Evolutionary conservation across 495 filamentous ascomycete genomes (phyloP).

Genomic region (Aspergillus sparsus): DNA sequence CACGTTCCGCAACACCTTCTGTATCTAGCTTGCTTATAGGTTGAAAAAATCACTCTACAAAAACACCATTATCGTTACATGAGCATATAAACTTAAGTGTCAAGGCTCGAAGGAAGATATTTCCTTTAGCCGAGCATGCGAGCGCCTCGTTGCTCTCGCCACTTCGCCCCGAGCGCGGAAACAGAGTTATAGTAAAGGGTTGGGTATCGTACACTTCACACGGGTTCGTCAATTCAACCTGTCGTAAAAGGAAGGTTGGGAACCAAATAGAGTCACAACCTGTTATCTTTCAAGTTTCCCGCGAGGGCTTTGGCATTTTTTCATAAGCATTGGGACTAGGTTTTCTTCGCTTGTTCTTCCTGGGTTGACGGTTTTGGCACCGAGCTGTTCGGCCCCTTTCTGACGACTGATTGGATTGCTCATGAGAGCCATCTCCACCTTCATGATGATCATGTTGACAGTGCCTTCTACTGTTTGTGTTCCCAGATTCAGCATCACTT

Average conservation of each 20-base stretch:
- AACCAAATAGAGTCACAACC: not conserved
- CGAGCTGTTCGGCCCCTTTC: slow-evolving; percentile 31
- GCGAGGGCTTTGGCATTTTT: slow-evolving; percentile 69
- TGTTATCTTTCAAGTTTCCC: slow-evolving; percentile 14
- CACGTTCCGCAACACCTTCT: not conserved
- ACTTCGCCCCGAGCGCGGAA: no score
- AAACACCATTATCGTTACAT: no score
- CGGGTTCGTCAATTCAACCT: no score
- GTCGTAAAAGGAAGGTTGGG: not conserved
- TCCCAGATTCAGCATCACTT: slow-evolving; percentile 51
- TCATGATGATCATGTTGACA: slow-evolving; percentile 18
- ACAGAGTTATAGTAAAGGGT: no score
- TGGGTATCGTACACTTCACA: no score
- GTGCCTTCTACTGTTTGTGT: slow-evolving; percentile 25
- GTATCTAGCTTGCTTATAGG: not conserved
- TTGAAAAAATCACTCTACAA: not conserved
- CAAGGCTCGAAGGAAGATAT: no score
- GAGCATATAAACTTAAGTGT: no score
- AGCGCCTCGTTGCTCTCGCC: no score
- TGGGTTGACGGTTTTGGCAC: slow-evolving; percentile 28
- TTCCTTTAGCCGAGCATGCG: no score
- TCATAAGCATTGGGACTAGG: slow-evolving; percentile 94
- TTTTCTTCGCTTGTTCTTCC: slow-evolving; percentile 54
- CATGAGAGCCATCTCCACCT: slow-evolving; percentile 18
- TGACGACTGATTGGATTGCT: slow-evolving; percentile 32